Conservation (phyloP, 352 stramenopile species). For the Globisporangium heterothallicum region DNA sequence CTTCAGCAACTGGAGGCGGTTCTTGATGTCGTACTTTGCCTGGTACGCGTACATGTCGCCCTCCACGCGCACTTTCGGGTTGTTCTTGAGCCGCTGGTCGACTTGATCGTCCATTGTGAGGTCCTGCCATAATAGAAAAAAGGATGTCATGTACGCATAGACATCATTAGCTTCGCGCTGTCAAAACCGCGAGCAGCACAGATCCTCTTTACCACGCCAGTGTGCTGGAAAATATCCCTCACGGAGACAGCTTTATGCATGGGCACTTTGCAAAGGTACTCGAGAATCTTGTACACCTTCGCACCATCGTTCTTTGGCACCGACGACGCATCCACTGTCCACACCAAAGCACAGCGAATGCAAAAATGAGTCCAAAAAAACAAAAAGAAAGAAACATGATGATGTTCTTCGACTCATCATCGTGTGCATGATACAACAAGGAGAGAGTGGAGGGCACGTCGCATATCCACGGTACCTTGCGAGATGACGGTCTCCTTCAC, state of each 20-base stretch:
- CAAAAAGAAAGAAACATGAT: neutral
- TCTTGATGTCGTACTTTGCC: conserved; percentile 88
- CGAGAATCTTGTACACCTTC: conserved; percentile 86
- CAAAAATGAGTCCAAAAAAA: neutral
- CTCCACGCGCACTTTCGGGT: conserved; percentile 76
- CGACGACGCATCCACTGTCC: conserved; percentile 63
- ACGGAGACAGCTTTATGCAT: conserved; percentile 73
- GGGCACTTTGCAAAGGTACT: conserved; percentile 77
- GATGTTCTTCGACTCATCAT: too few relatives aligned
- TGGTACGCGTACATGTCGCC: conserved; percentile 80
- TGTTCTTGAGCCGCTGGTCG: conserved; percentile 80
- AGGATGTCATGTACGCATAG: neutral
- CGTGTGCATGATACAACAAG: too few relatives aligned
- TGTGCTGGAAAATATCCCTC: conserved; percentile 76
- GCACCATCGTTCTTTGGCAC: conserved; percentile 82
- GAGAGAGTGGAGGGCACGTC: too few relatives aligned
- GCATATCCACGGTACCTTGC: too few relatives aligned
- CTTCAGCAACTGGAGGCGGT: conserved; percentile 66
- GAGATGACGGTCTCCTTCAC: conserved; percentile 54
- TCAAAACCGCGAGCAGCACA: neutral
- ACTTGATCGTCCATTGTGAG: conserved; percentile 80
- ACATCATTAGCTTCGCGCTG: neutral
- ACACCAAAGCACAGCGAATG: neutral
- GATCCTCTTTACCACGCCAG: conserved; percentile 53
- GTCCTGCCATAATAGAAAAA: conserved; percentile 26